Conservation (phyloP, 768 basidiomycete species). For the Omphalotus guepiniiformis region DNA sequence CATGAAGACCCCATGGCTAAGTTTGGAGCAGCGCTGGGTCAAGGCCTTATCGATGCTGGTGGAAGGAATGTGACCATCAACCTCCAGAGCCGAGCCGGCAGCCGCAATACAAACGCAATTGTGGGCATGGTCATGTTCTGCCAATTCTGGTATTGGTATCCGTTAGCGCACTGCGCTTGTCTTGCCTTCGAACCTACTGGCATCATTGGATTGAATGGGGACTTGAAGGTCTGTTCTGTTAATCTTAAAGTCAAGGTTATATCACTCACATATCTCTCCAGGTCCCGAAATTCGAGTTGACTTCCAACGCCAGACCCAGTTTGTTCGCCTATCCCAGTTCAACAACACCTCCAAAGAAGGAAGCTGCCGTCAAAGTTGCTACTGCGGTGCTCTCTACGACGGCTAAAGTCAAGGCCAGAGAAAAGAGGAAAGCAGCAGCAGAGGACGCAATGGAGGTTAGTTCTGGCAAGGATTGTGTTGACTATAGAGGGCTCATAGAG, state of each 20-base stretch:
- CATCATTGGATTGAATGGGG: conserved; percentile 85
- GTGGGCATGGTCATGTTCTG: conserved; percentile 98
- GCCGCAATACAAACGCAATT: conserved; percentile 88
- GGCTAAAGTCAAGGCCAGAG: conserved; percentile 92
- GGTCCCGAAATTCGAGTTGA: conserved; percentile 92
- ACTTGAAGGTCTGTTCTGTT: conserved; percentile 64
- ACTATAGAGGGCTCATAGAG: conserved; percentile 12
- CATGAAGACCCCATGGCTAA: conserved; percentile 99
- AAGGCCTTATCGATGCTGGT: conserved; percentile 97
- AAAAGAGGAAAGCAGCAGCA: conserved; percentile 85
- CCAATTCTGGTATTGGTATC: conserved; percentile 99
- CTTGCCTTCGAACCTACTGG: conserved; percentile 94
- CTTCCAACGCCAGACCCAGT: conserved; percentile 87
- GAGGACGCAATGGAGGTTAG: conserved; percentile 86
- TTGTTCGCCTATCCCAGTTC: conserved; percentile 88
- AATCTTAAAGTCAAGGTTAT: neutral
- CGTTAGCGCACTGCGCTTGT: conserved; percentile 88
- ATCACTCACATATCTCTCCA: conserved; percentile 20
- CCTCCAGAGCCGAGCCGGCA: conserved; percentile 89
- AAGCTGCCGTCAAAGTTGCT: conserved; percentile 86
- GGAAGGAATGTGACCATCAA: conserved; percentile 95
- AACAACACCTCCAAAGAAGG: conserved; percentile 88
- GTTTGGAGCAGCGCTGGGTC: conserved; percentile 93
- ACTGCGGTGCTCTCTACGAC: conserved; percentile 96
- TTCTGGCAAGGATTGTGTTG: conserved; percentile 5